Evolutionary conservation across 495 filamentous ascomycete genomes (phyloP), one percentile per base, ranked within the genome.

Genomic region (Neurospora sp.): DNA sequence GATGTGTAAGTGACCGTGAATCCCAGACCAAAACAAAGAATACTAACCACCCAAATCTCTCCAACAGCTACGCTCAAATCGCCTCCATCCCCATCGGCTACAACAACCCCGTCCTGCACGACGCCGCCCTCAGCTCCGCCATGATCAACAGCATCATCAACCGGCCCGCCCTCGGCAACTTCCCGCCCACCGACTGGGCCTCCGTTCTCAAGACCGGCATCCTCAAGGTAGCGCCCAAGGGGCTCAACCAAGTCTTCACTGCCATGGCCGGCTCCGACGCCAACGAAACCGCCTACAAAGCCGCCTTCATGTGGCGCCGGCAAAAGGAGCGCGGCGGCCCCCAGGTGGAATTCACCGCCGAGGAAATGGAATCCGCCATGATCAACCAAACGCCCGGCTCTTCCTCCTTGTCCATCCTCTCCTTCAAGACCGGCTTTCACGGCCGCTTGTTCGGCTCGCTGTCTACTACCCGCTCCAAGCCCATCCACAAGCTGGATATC

Each of bases 201-300:
- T 81, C 92, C 16, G 89, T 96, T 74, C 89, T 99, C 75, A 89
- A 91, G 83, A 92, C 91, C n/a, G 94, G 94, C 80, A 89, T 97
- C 70, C 89, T 99, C 75, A 90, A 88, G 79, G 95, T 93, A 71
- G 94, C 96, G 7, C 96, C 96, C 69, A 93, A 92, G 81, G 96
- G 96, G 20, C 86, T 97, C 77, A 85, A 96, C 87, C 94, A 98
- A 82, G 96, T 99, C 78, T 98, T 98, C 88, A 99, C 96, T 35
- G 95, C 92, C 77, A 93, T 94, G 90, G 90, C 95, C 71, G 96
- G 96, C 76, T 97, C 94, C 10, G 96, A 99, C 80, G 96, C 96
- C 82, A 98, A 98, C 86, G 96, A 99, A 84, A 94, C 93, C n/a
- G 96, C 96, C 70, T 99, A 95, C 88, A 99, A 99, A 83, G 96